Base-by-base conservation (phyloP, 345 rosid species). In the Psidium friedrichsthalianum region DNA sequence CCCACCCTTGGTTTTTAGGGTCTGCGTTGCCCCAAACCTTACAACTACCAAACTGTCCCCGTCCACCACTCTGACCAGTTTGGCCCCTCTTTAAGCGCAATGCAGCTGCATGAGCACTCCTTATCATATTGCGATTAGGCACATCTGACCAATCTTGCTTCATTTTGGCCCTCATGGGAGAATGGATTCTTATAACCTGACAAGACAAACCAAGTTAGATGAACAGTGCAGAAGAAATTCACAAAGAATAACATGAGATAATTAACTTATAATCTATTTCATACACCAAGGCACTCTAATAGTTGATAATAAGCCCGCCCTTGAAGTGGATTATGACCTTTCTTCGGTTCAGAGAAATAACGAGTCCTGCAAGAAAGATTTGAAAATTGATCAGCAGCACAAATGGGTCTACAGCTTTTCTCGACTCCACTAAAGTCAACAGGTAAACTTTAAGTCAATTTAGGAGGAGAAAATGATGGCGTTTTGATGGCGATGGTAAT, bases 281-380 rank as follows among this genome's bases (percentile, higher is more conserved):
- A 55, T 97, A 97, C 99, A 85, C 99, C 99, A 83, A 97, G 98
- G 92, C 99, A 97, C 83, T 96, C 99, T 84, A 96, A 92, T 64
- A 97, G 97, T 87, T 95, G 99, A 90, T 97, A 96, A 87, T 97
- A 97, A 85, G 99, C 98, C 87, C 99, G 91, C 82, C 99, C 99
- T 90, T 97, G 99, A 74, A 97, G 98, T 64, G 99, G 99, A 91
- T 94, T 97, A 88, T 96, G 99, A 86, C 99, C 99, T 93, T 97
- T 92, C 92, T 96, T 91, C 8, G 98, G 98, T 25, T 92, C 86
- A 40, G 99, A 95, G 91, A 97, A 97, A 92, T 97, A 96, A 82
- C 99, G 91, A 5, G 99, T 97, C 99, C 99, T 96, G 82, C 86
- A 86, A 51, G 61, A 85, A 42, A 44, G 40, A 40, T 52, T 27